Percentiles rank a stretch among this genome's conserved stretches.
phyloP scores from a whole-genome alignment of 2,329 filamentous ascomycete species.

The Stagonosporopsis cucurbitacearum region DNA sequence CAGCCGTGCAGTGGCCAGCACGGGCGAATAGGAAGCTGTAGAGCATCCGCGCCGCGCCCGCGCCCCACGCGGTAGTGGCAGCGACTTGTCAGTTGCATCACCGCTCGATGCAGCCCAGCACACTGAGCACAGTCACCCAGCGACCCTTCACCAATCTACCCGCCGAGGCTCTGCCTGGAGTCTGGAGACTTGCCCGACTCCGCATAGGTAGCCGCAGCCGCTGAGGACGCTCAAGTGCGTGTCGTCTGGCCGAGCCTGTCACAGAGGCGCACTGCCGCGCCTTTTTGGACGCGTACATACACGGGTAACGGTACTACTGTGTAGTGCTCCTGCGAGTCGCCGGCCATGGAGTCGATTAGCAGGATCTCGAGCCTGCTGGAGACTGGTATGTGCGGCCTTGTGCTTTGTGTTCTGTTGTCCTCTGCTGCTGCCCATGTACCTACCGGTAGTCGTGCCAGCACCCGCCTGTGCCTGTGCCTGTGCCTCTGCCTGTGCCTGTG shows the following conservation, averaged over 20 bases:
- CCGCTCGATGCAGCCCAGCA: conserved; percentile 28
- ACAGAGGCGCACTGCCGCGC: conserved; percentile 26
- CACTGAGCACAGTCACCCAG: no score
- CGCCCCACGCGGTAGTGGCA: no score
- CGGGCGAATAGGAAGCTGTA: conserved; percentile 11
- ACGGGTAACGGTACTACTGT: no score
- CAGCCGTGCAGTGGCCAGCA: not conserved
- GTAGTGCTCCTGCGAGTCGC: conserved; percentile 19
- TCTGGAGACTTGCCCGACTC: conserved; percentile 27
- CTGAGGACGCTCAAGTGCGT: conserved; percentile 18
- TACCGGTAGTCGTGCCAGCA: not conserved
- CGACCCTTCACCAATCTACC: conserved; percentile 29
- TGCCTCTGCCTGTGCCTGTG: no score
- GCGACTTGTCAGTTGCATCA: conserved; percentile 16
- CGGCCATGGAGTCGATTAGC: conserved; percentile 90
- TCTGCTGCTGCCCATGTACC: not conserved
- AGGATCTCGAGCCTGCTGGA: conserved; percentile 93
- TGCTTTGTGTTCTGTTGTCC: not conserved
- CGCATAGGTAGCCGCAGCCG: conserved; percentile 40
- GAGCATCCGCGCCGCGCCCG: conserved; percentile 8
- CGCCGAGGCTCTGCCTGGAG: conserved; percentile 20
- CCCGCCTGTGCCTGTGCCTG: not conserved
- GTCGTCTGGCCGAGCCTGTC: conserved; percentile 1
- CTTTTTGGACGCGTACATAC: no score
- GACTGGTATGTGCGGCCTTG: conserved; percentile 67